Evolutionary conservation across 352 stramenopile genomes (phyloP), one percentile per base, ranked within the genome.

Genomic region (Peronosclerospora sorghi): DNA sequence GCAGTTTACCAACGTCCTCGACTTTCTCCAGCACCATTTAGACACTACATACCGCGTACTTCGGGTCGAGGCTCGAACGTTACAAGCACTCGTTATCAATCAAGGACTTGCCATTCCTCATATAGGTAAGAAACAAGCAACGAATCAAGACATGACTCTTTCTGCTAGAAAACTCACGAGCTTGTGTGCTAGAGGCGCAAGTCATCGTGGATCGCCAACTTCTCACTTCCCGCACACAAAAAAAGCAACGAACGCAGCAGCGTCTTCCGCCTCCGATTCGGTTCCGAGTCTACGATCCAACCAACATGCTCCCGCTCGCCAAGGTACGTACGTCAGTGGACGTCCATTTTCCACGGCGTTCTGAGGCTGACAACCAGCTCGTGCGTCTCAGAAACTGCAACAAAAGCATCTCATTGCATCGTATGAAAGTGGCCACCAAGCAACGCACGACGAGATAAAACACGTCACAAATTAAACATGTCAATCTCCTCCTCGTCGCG

Each of bases 51-150:
- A 84, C 43, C 66, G 77, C 40, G 67, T 86, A 32, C 54, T 84
- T 21, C 55, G 54, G 7, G 41, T 83, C 23, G 39, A 64, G 0
- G 30, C 53, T 19, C 36, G 44, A 8, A 58, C 56, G 19, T 40
- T 60, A 32, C 63, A 56, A 9, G 71, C 63, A 12, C 45, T 86
- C n/a, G 62, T 83, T 10, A 59, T 86, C 32, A 84, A 83, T 45
- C 57, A 58, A 18, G 56, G 41, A n/a, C 64, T 64, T 17, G 12
- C 51, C 13, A 45, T 86, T 14, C 74, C 74, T 49, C 67, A 47
- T 10, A 66, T 86, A 23, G 72, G 74, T 86, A 64, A 20, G 62
- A 5, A 2, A 12, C 15, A n/a, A 28, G 13, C 41, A 19, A 8
- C 45, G 20, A 13, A 34, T 15, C 8, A n/a, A 34, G 28, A 9